These are phyloP conservation scores for Hypoxylon sp. DNA, from an alignment of 2,329 filamentous ascomycete species.

Conservation along the genomic window DNA sequence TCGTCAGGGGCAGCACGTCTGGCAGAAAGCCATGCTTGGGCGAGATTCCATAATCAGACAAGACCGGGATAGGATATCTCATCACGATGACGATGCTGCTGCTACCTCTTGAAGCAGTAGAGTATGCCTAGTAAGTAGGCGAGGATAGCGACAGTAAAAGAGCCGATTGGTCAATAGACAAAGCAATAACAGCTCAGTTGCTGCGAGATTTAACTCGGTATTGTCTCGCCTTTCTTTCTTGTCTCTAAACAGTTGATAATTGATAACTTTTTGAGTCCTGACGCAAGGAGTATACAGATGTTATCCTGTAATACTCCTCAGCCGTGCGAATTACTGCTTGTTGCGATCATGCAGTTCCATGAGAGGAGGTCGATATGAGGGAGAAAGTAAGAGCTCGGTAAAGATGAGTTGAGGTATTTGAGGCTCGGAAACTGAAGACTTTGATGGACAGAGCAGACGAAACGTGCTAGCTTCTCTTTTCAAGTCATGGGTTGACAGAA, in stretches of 20 bases:
- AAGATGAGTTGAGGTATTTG: constrained; percentile 2
- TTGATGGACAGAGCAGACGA: constrained; percentile 20
- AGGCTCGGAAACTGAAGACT: not conserved
- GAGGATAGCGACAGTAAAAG: not conserved
- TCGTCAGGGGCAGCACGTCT: constrained; percentile 77
- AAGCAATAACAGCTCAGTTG: not conserved
- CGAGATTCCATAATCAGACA: constrained; percentile 83
- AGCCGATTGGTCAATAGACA: constrained; percentile 1
- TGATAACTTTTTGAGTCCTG: constrained; percentile 52
- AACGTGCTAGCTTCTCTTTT: constrained; percentile 8
- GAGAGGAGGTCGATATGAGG: constrained; percentile 6
- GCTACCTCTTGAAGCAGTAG: constrained; percentile 10
- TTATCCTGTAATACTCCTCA: constrained; percentile 67
- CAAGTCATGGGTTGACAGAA: not conserved
- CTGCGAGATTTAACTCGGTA: not conserved
- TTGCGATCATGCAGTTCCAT: constrained; percentile 48
- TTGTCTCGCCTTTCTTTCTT: not conserved
- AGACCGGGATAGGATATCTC: constrained; percentile 67
- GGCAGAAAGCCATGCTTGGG: constrained; percentile 87
- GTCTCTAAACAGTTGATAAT: constrained; percentile 35
- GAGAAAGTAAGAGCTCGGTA: not conserved
- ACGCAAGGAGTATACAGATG: constrained; percentile 71
- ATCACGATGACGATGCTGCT: constrained; percentile 47
- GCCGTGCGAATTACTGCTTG: constrained; percentile 57
- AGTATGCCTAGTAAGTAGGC: too few species aligned